Conservation (phyloP, 768 basidiomycete species). For the Coprinopsis cinerea region DNA sequence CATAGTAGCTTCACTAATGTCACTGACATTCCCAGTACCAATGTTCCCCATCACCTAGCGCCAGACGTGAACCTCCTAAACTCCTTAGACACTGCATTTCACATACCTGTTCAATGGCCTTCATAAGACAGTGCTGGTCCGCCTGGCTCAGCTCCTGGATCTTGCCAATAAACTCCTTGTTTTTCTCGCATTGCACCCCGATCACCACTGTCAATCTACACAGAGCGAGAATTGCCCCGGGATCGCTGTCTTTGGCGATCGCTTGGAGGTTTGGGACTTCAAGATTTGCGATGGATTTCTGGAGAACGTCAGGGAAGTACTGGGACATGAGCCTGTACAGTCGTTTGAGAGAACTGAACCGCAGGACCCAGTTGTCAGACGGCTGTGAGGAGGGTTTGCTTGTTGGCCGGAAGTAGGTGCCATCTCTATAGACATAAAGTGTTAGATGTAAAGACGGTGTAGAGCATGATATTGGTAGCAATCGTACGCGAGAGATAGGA, state of each 20-base stretch:
- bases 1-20: constrained; percentile 56
- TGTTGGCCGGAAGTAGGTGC: constrained; percentile 62
- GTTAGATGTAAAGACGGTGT: neutral
- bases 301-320: constrained; percentile 79
- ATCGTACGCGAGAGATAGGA: constrained; percentile 71
- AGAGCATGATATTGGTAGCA: neutral
- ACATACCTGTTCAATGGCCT: constrained; percentile 82
- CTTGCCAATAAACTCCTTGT: constrained; percentile 82
- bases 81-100: too few relatives aligned
- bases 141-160: constrained; percentile 80
- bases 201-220: constrained; percentile 82
- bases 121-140: constrained; percentile 89
- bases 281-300: constrained; percentile 68
- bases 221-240: constrained; percentile 61
- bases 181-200: constrained; percentile 83
- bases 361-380: constrained; percentile 86
- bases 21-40: constrained; percentile 35
- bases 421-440: constrained; percentile 48
- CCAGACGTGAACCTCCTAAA: neutral
- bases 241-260: constrained; percentile 70
- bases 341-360: constrained; percentile 77
- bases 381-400: constrained; percentile 52
- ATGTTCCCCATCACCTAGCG: constrained; percentile 74
- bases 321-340: constrained; percentile 86
- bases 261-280: constrained; percentile 87